Percentiles rank a stretch among this genome's conserved stretches.
phyloP scores from a whole-genome alignment of 805 yeast genomes.

The Myxozyma neglecta region DNA sequence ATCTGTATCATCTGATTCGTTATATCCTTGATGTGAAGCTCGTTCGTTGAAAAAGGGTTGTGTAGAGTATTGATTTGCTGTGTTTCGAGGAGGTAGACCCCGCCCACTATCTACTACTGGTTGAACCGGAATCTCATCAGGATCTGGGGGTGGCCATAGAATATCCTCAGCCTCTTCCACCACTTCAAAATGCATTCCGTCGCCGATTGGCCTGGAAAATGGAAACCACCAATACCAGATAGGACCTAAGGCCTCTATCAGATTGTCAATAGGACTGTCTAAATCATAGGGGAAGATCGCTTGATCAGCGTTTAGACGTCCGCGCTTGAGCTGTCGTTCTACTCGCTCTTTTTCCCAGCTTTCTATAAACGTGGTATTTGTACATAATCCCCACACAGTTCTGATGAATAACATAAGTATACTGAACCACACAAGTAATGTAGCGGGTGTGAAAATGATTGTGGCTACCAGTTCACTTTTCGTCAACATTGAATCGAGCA shows the following conservation, averaged over 20 bases:
- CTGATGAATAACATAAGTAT: slow-evolving; percentile 61
- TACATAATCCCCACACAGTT: slow-evolving; percentile 54
- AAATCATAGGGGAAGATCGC: slow-evolving; percentile 79
- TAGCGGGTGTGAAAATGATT: slow-evolving; percentile 54
- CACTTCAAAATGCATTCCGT: slow-evolving; percentile 59
- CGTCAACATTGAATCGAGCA: slow-evolving; percentile 52
- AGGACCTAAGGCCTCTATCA: slow-evolving; percentile 59
- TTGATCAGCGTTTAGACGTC: slow-evolving; percentile 15
- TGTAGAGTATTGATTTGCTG: not conserved
- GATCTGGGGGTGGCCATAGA: slow-evolving; percentile 96
- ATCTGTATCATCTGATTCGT: slow-evolving; percentile 5
- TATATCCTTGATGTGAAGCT: not conserved
- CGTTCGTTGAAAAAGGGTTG: slow-evolving; percentile 10
- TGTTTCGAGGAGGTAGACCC: not conserved
- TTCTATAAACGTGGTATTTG: slow-evolving; percentile 87
- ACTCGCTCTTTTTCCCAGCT: slow-evolving; percentile 88
- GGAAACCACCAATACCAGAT: slow-evolving; percentile 68
- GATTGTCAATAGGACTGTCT: slow-evolving; percentile 61
- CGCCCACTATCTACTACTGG: not conserved
- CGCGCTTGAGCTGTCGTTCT: slow-evolving; percentile 56
- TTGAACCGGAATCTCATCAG: slow-evolving; percentile 31
- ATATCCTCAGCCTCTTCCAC: slow-evolving; percentile 53
- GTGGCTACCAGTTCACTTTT: slow-evolving; percentile 56
- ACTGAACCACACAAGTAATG: slow-evolving; percentile 60
- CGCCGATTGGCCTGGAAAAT: slow-evolving; percentile 60